phyloP scores from a whole-genome alignment of 495 filamentous ascomycete species.

The Penicillium paradoxum region DNA sequence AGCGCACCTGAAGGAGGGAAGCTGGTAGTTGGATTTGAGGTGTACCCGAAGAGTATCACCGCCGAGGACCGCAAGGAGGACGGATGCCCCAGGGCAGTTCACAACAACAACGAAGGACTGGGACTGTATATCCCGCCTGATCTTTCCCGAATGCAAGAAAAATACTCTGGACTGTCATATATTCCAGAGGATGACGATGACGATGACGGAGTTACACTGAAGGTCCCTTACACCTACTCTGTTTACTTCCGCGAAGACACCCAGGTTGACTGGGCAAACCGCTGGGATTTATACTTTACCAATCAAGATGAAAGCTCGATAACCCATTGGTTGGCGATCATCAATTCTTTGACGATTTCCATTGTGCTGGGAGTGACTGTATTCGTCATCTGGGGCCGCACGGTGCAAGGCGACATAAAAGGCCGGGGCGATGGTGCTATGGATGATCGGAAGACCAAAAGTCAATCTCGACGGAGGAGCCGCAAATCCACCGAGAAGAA shows the following conservation, averaged over 20 bases:
- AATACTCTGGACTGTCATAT: conserved; percentile 59
- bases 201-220: conserved; percentile 63
- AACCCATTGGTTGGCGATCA: conserved; percentile 89
- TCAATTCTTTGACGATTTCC: conserved; percentile 86
- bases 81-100: conserved; percentile 65
- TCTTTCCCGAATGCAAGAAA: conserved; percentile 48
- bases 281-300: conserved; percentile 93
- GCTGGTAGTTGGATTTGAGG: conserved; percentile 87
- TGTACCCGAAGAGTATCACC: conserved; percentile 83
- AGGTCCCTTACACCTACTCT: conserved; percentile 86
- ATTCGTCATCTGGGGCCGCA: conserved; percentile 79
- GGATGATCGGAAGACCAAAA: conserved; percentile 63
- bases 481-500: conserved; percentile 52
- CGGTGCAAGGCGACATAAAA: conserved; percentile 77
- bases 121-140: conserved; percentile 65
- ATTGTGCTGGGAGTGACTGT: conserved; percentile 78
- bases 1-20: conserved; percentile 70
- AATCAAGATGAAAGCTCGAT: conserved; percentile 81
- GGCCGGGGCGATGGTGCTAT: conserved; percentile 57
- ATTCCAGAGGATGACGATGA: conserved; percentile 50
- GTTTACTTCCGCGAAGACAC: conserved; percentile 88
- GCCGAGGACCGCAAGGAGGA: conserved; percentile 51
- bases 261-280: conserved; percentile 74
- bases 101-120: conserved; percentile 56
- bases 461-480: conserved; percentile 45